phyloP scores from a whole-genome alignment of 129 eudicot genomes.

The Centrapalus pauciflorus region DNA sequence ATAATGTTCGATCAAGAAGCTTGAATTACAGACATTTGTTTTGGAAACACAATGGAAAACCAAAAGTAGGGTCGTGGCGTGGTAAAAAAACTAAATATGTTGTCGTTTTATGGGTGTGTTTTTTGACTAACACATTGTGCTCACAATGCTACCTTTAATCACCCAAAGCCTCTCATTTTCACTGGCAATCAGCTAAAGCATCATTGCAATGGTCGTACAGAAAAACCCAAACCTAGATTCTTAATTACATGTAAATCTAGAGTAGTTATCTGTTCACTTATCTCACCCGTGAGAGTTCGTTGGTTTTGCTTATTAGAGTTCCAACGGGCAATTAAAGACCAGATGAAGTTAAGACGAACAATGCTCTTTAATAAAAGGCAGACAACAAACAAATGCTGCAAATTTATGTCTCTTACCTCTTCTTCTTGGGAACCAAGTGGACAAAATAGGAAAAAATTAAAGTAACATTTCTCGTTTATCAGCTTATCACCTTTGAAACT shows the following conservation, averaged over 20 bases:
- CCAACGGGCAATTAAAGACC: not conserved
- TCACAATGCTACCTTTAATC: too few relatives aligned
- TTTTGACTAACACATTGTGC: too few relatives aligned
- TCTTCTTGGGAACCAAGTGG: conserved; percentile 14
- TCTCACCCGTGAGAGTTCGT: not conserved
- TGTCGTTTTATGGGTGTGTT: too few relatives aligned
- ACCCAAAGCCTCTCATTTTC: too few relatives aligned
- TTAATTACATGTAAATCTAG: conserved; percentile 15
- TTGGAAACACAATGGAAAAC: too few relatives aligned
- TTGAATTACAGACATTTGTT: too few relatives aligned
- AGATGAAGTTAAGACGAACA: not conserved
- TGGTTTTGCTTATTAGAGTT: conserved; percentile 8
- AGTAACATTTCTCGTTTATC: conserved; percentile 20
- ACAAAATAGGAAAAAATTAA: conserved; percentile 10
- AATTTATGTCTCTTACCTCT: conserved; percentile 19
- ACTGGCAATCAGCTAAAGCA: too few relatives aligned
- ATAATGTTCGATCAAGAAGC: too few relatives aligned
- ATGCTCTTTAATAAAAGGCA: conserved; percentile 12
- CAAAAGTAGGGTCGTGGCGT: too few relatives aligned
- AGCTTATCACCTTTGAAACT: conserved; percentile 80
- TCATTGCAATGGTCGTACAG: too few relatives aligned
- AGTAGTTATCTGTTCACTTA: not conserved
- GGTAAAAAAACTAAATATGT: too few relatives aligned
- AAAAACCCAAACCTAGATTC: not conserved
- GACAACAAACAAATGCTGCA: conserved; percentile 27